Evolutionary conservation across 2,329 filamentous ascomycete species (phyloP), one percentile per base, ranked within the genome.

Genomic region (Aspergillus fumigatus): DNA sequence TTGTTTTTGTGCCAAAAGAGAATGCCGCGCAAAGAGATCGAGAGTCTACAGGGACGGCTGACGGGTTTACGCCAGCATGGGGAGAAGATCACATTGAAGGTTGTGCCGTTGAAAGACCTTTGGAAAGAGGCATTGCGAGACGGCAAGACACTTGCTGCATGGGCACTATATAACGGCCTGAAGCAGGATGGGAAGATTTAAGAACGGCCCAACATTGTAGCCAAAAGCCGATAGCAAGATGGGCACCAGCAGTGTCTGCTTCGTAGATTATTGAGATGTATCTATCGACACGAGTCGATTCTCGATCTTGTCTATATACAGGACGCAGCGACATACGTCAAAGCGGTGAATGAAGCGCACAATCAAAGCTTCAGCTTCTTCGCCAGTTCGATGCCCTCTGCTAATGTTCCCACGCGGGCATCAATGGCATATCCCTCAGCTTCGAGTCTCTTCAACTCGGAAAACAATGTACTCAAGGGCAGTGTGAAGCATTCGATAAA

Each of bases 401-500:
- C 90, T 48, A 93, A 74, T 4, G 88, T 90, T 1, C 87, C 89
- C 2, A 93, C 86, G 41, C 89, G 80, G 5, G 89, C 89, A 72
- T 94, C 90, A 62, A 94, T 89, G 1, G 88, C 89, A 71, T 84
- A 92, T 0, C 90, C 90, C 61, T 90, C 78, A 2, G 76, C 75
- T 67, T 92, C 88, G 1, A 92, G 77, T 61, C 72, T 81, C 70
- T 84, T 84, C 68, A 86, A 86, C 67, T 88, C 85, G 0, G 80
- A 80, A 77, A 87, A 91, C 41, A 93, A 72, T 14, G 81, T 77
- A 21, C 73, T 76, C 47, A 93, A 68, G 5, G 85, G 86, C 7
- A 90, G 80, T 8, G 82, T 84, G 66, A 93, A 92, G 35, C 87
- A 86, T 70, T 92, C 88, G 67, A 93, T 92, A 68, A 92, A 92